Evolutionary conservation across 345 rosid genomes (phyloP), one percentile per base, ranked within the genome.

Genomic region (Hibiscus tridactylites): DNA sequence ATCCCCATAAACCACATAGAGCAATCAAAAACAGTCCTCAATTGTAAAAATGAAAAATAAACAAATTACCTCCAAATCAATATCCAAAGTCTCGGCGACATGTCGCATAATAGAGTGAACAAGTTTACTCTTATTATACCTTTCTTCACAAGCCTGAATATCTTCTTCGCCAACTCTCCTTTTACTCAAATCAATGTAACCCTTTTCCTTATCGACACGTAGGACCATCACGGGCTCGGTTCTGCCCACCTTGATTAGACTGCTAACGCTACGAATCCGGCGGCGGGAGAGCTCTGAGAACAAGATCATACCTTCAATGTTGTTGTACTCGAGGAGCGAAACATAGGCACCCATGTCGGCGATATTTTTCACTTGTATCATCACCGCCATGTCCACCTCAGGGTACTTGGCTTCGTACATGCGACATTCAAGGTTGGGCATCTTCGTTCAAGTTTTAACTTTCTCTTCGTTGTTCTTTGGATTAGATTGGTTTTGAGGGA

Each of bases 221-320:
- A 94, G 88, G 12, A 94, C 99, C 99, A 94, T 94, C 24, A 91
- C 99, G 37, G 99, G 97, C 90, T 94, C 99, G 71, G 82, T 94
- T 56, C 96, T 86, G 52, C 99, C 99, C 2, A 94, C 96, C 86
- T 89, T 94, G 77, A 94, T 92, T 69, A 94, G 79, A 77, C 97
- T 90, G 71, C 92, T 94, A 66, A 91, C 97, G 49, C 97, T 92
- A 19, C 98, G 91, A 84, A 94, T 94, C 71, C 98, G 88, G 75
- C 98, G 97, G 57, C 97, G 95, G 13, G 98, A 94, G 69, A 94
- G 97, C 96, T 94, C 98, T 28, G 97, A 91, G 86, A 94, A 94
- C 29, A 94, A 81, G 75, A 94, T 94, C 96, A 94, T 90, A 0
- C 98, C 98, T 80, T 94, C 98, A n/a, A 90, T 92, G 77, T 94